Evolutionary conservation across 306 rosid species (phyloP).

Genomic region (Senna tora): DNA sequence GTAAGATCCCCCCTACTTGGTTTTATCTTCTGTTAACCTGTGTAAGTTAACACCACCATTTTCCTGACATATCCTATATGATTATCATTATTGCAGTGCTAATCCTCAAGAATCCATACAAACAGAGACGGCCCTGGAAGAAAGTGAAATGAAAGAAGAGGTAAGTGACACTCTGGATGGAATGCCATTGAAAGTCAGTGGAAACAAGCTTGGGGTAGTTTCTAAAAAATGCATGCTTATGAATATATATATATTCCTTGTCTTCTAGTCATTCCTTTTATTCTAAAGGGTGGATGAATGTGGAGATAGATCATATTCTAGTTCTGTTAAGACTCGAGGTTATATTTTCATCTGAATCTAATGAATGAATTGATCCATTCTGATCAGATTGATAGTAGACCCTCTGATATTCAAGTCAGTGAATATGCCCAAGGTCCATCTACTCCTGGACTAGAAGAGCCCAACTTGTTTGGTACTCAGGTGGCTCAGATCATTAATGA

Average conservation of each 20-base stretch:
- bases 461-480: constrained; percentile 54
- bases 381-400: constrained; percentile 57
- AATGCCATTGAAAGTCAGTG: constrained; percentile 45
- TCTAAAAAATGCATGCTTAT: constrained; percentile 26
- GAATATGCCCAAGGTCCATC: constrained; percentile 69
- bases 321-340: constrained; percentile 6
- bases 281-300: constrained; percentile 23
- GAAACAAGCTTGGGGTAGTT: constrained; percentile 45
- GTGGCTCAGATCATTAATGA: constrained; percentile 65
- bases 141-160: constrained; percentile 57
- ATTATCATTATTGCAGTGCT: constrained; percentile 41
- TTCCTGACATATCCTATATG: neutral
- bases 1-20: constrained; percentile 41
- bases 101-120: constrained; percentile 48
- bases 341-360: constrained; percentile 25
- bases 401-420: constrained; percentile 41
- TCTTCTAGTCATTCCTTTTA: constrained; percentile 10
- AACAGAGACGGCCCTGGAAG: constrained; percentile 37
- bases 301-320: constrained; percentile 4
- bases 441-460: constrained; percentile 71
- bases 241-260: constrained; percentile 16
- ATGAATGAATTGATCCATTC: constrained; percentile 34
- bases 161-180: constrained; percentile 43
- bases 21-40: neutral
- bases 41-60: neutral